A percentile compares a stretch with the other conserved stretches of the same genome.
Evolutionary conservation across 2,329 filamentous ascomycete genomes (phyloP).

Genomic region (Fusarium sp.): DNA sequence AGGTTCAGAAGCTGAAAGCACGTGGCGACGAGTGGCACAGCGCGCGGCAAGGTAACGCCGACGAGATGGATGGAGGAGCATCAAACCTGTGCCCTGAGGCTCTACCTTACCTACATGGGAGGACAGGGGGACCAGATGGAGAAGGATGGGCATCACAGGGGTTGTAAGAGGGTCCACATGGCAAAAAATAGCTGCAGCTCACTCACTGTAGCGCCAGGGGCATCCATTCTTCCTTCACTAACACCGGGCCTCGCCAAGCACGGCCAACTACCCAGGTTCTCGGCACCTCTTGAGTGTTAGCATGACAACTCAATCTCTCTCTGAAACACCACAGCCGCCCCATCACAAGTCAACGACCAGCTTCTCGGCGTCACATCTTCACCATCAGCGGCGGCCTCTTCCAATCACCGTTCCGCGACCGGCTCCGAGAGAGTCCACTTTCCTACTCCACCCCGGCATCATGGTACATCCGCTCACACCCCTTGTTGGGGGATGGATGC

Average conservation of each 20-base stretch:
- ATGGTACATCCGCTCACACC: slow-evolving; percentile 23
- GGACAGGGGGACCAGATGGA: not conserved
- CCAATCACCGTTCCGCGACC: slow-evolving; percentile 34
- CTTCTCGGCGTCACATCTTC: slow-evolving; percentile 38
- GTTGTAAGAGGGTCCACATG: slow-evolving; percentile 3
- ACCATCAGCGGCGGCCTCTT: slow-evolving; percentile 15
- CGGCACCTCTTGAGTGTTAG: slow-evolving; percentile 22
- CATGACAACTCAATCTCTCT: slow-evolving; percentile 39
- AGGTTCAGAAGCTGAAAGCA: slow-evolving; percentile 28
- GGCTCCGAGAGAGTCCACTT: slow-evolving; percentile 18
- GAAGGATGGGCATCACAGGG: not conserved
- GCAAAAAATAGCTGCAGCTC: slow-evolving; percentile 7
- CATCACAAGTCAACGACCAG: slow-evolving; percentile 33
- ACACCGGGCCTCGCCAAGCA: slow-evolving; percentile 3
- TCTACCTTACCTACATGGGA: slow-evolving; percentile 1
- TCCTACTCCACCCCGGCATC: slow-evolving; percentile 30
- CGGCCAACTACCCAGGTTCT: not conserved
- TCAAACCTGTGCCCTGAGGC: slow-evolving; percentile 18
- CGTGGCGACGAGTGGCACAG: slow-evolving; percentile 15
- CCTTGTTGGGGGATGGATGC: slow-evolving; percentile 11
- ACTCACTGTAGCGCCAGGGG: slow-evolving; percentile 32
- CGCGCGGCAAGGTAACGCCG: slow-evolving; percentile 5
- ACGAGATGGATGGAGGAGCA: slow-evolving; percentile 1
- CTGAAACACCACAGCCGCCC: slow-evolving; percentile 44
- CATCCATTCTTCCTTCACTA: not conserved